Evolutionary conservation across 768 basidiomycete species (phyloP).

Genomic region (Russula earlei): DNA sequence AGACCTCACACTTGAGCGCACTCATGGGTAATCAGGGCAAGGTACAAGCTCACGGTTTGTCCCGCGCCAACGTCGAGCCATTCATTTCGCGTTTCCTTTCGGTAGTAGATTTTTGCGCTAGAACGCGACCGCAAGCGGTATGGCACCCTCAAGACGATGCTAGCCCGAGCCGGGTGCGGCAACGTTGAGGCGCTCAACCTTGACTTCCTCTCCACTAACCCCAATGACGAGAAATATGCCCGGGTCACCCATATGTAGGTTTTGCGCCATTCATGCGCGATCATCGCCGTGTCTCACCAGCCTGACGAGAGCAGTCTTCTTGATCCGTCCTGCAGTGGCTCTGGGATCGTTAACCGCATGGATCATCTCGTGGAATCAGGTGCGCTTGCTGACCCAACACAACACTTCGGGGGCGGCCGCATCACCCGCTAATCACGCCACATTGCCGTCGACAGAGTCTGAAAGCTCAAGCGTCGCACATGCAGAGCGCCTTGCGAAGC

Average conservation of each 20-base stretch:
- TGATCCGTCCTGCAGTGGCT: slow-evolving; percentile 95
- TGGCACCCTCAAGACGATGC: slow-evolving; percentile 76
- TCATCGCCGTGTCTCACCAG: neutral
- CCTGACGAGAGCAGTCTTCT: slow-evolving; percentile 48
- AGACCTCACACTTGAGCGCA: slow-evolving; percentile 89
- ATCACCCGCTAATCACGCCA: slow-evolving; percentile 6
- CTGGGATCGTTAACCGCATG: slow-evolving; percentile 83
- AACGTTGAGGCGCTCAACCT: slow-evolving; percentile 69
- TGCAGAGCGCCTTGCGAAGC: slow-evolving; percentile 67
- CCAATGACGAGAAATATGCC: slow-evolving; percentile 49
- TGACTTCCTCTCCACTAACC: slow-evolving; percentile 81
- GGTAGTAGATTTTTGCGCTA: slow-evolving; percentile 66
- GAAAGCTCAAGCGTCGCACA: slow-evolving; percentile 45
- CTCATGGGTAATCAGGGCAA: slow-evolving; percentile 77
- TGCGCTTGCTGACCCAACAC: slow-evolving; percentile 24
- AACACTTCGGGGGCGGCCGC: neutral
- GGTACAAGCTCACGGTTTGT: slow-evolving; percentile 33
- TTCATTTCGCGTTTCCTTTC: neutral
- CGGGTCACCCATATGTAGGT: slow-evolving; percentile 81
- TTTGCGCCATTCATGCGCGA: neutral
- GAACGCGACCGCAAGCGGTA: slow-evolving; percentile 81
- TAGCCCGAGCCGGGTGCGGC: slow-evolving; percentile 69
- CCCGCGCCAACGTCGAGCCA: neutral
- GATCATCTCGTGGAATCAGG: slow-evolving; percentile 77
- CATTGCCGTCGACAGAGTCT: slow-evolving; percentile 28